Evolutionary conservation across 2,329 filamentous ascomycete species (phyloP).

Genomic region (Ascocoryne sarcoides): DNA sequence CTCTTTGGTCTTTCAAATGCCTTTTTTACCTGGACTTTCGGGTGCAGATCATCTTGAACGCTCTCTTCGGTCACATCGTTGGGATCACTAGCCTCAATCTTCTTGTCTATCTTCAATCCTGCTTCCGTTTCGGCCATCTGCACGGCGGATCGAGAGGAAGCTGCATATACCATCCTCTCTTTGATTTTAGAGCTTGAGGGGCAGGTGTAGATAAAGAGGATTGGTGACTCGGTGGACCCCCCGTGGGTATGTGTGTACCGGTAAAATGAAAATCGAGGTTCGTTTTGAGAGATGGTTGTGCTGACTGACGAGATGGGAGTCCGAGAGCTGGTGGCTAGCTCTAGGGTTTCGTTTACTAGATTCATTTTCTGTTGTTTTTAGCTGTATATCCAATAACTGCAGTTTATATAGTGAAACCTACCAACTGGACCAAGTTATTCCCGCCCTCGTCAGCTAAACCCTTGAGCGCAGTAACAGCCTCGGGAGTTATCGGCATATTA

Average conservation of each 20-base stretch:
- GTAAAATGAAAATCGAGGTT: conserved; percentile 75
- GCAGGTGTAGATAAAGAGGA: conserved; percentile 79
- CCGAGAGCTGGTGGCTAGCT: conserved; percentile 47
- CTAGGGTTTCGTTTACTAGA: conserved; percentile 57
- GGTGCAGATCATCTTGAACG: conserved; percentile 59
- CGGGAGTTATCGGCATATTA: conserved; percentile 44
- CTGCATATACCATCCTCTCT: conserved; percentile 76
- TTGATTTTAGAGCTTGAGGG: conserved; percentile 66
- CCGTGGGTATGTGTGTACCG: conserved; percentile 51
- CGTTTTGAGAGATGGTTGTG: conserved; percentile 50
- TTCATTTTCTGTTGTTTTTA: conserved; percentile 55
- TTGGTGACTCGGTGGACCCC: conserved; percentile 43
- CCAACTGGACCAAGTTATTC: conserved; percentile 53
- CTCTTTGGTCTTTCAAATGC: conserved; percentile 72
- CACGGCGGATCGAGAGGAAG: conserved; percentile 59
- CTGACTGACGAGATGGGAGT: conserved; percentile 50
- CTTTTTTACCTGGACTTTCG: conserved; percentile 55
- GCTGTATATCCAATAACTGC: too few species aligned
- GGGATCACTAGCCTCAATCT: conserved; percentile 58
- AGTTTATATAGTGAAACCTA: too few species aligned
- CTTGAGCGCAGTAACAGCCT: conserved; percentile 55
- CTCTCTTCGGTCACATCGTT: conserved; percentile 60
- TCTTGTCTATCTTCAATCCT: conserved; percentile 59
- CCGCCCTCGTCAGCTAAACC: conserved; percentile 42
- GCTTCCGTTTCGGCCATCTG: conserved; percentile 56